Percentiles rank a stretch among this genome's conserved stretches.
phyloP scores from a whole-genome alignment of 768 basidiomycete genomes.

The Floccularia luteovirens region DNA sequence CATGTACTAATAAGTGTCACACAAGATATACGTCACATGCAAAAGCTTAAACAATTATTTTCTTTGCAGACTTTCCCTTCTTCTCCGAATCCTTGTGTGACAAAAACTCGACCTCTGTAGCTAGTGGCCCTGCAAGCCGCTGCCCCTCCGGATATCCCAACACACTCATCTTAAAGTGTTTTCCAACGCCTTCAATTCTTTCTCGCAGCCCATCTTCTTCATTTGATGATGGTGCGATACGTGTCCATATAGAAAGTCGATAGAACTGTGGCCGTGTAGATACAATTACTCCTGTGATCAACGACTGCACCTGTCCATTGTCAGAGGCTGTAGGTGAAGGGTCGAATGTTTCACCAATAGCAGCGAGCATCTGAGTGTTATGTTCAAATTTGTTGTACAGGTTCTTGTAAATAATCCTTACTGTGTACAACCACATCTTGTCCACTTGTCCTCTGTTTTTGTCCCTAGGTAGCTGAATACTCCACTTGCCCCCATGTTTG shows the following conservation, averaged over 20 bases:
- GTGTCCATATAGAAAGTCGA: slow-evolving; percentile 96
- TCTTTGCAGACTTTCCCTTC: slow-evolving; percentile 81
- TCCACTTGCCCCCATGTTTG: slow-evolving; percentile 98
- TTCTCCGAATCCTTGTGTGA: slow-evolving; percentile 95
- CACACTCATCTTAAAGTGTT: slow-evolving; percentile 87
- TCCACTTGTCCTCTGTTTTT: slow-evolving; percentile 84
- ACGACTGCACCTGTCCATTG: slow-evolving; percentile 39
- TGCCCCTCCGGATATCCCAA: slow-evolving; percentile 73
- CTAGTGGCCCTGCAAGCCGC: slow-evolving; percentile 76
- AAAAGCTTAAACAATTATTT: slow-evolving; percentile 54
- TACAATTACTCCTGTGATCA: slow-evolving; percentile 92
- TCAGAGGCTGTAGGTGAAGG: slow-evolving; percentile 58
- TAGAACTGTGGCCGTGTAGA: slow-evolving; percentile 94
- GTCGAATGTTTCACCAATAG: slow-evolving; percentile 98
- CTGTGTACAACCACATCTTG: slow-evolving; percentile 98
- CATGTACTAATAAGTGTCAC: slow-evolving; percentile 16
- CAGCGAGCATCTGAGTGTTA: slow-evolving; percentile 85
- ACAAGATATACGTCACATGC: slow-evolving; percentile 2
- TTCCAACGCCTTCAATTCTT: slow-evolving; percentile 78
- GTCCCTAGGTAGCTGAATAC: slow-evolving; percentile 93
- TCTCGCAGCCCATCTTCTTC: slow-evolving; percentile 59
- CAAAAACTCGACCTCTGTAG: slow-evolving; percentile 92
- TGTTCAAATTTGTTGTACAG: slow-evolving; percentile 1
- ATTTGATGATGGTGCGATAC: slow-evolving; percentile 54
- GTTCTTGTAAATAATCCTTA: slow-evolving; percentile 23